Percentiles rank a stretch among this genome's conserved stretches.
These are phyloP conservation scores for Yamadazyma akitaensis DNA, from an alignment of 805 yeast genomes.

Conservation along the genomic window DNA sequence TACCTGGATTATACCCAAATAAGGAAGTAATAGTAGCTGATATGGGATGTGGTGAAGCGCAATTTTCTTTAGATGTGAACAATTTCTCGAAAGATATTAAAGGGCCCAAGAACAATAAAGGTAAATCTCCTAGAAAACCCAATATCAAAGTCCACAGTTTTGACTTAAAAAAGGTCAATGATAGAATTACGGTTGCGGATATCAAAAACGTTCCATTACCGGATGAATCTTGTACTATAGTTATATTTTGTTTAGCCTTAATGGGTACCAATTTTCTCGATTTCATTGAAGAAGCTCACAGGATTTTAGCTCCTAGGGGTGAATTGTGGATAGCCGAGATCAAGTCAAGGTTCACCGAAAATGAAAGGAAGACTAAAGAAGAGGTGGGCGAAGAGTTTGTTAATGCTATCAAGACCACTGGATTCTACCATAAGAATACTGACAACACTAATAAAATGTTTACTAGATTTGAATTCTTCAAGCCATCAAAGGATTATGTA, in stretches of 20 bases:
- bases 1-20: constrained; percentile 63
- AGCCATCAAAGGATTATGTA: constrained; percentile 69
- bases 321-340: constrained; percentile 98
- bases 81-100: constrained; percentile 40
- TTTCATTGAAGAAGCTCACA: constrained; percentile 83
- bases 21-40: constrained; percentile 82
- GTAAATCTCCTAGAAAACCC: constrained; percentile 12
- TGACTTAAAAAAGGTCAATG: constrained; percentile 86
- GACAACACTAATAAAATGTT: constrained; percentile 91
- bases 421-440: constrained; percentile 84
- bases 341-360: constrained; percentile 82
- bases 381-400: constrained; percentile 73
- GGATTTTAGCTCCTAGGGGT: constrained; percentile 86
- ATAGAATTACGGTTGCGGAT: constrained; percentile 94
- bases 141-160: constrained; percentile 77
- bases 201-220: constrained; percentile 83
- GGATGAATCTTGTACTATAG: constrained; percentile 78
- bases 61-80: constrained; percentile 65
- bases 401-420: constrained; percentile 68
- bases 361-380: constrained; percentile 20
- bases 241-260: constrained; percentile 88
- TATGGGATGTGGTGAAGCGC: constrained; percentile 99
- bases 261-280: constrained; percentile 98
- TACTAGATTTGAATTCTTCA: constrained; percentile 89
- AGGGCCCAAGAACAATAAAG: constrained; percentile 30